Evolutionary conservation across 345 rosid species (phyloP).

Genomic region (Eutrema heterophyllum): DNA sequence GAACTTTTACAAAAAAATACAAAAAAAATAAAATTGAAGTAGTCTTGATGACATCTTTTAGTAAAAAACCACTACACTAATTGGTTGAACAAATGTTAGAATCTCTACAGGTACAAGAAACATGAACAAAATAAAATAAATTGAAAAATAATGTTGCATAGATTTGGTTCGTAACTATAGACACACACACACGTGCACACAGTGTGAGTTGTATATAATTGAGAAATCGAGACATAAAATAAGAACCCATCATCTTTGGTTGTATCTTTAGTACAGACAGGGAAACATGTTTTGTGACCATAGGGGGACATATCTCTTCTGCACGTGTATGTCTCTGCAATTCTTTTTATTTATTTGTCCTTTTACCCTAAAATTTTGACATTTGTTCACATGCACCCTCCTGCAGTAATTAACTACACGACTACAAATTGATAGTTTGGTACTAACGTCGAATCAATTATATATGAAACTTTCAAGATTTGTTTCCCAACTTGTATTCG

Average conservation of each 20-base stretch:
- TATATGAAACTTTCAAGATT: not conserved
- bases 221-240: slow-evolving; percentile 14
- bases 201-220: slow-evolving; percentile 28
- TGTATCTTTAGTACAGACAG: slow-evolving; percentile 28
- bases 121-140: not conserved
- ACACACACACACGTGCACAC: slow-evolving; percentile 27
- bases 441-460: not conserved
- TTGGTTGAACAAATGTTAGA: not conserved
- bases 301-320: slow-evolving; percentile 29
- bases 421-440: not conserved
- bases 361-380: not conserved
- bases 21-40: not conserved
- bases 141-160: not conserved
- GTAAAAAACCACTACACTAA: not conserved
- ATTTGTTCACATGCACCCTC: slow-evolving; percentile 25
- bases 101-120: not conserved
- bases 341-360: not conserved
- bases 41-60: not conserved
- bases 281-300: slow-evolving; percentile 35
- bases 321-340: slow-evolving; percentile 33
- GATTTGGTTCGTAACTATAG: slow-evolving; percentile 17
- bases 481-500: not conserved
- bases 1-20: not conserved
- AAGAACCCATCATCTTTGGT: slow-evolving; percentile 31
- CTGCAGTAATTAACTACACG: not conserved